phyloP scores from a whole-genome alignment of 2,329 filamentous ascomycete genomes.

The Cytospora chrysosperma region DNA sequence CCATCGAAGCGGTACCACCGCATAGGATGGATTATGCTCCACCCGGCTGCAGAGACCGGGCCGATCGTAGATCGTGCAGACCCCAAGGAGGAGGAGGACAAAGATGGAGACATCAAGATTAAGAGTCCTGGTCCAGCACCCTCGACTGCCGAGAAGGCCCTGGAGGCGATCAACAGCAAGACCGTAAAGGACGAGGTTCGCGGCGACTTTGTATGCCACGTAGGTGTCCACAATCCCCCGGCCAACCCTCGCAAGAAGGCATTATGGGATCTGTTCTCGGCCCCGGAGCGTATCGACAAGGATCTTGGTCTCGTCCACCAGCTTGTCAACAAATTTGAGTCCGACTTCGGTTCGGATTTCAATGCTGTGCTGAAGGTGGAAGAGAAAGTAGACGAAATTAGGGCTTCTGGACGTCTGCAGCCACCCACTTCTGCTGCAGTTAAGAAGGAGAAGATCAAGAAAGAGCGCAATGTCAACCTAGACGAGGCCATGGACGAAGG shows the following conservation, averaged over 20 bases:
- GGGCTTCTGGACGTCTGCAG: slow-evolving; percentile 73
- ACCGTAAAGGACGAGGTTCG: slow-evolving; percentile 92
- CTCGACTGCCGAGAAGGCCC: slow-evolving; percentile 74
- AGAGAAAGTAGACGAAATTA: slow-evolving; percentile 79
- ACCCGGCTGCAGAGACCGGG: slow-evolving; percentile 69
- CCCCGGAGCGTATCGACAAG: slow-evolving; percentile 88
- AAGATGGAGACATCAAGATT: slow-evolving; percentile 54
- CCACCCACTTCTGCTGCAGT: slow-evolving; percentile 55
- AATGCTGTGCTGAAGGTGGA: slow-evolving; percentile 81
- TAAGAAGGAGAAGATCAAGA: slow-evolving; percentile 57
- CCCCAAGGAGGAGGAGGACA: slow-evolving; percentile 64
- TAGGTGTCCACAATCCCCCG: slow-evolving; percentile 91
- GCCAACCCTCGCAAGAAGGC: slow-evolving; percentile 88
- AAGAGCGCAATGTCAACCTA: slow-evolving; percentile 58
- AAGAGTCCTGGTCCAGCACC: slow-evolving; percentile 48
- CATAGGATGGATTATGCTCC: slow-evolving; percentile 97
- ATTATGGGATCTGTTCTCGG: slow-evolving; percentile 93
- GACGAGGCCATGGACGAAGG: slow-evolving; percentile 62
- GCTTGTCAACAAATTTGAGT: slow-evolving; percentile 80
- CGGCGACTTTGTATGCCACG: slow-evolving; percentile 96
- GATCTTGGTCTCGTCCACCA: slow-evolving; percentile 82
- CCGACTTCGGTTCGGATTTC: slow-evolving; percentile 74
- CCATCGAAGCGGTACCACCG: slow-evolving; percentile 95
- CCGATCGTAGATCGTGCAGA: slow-evolving; percentile 70
- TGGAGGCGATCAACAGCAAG: slow-evolving; percentile 95